Evolutionary conservation across 2,329 filamentous ascomycete genomes (phyloP), one percentile per base, ranked within the genome.

Genomic region (Alternaria alternata): DNA sequence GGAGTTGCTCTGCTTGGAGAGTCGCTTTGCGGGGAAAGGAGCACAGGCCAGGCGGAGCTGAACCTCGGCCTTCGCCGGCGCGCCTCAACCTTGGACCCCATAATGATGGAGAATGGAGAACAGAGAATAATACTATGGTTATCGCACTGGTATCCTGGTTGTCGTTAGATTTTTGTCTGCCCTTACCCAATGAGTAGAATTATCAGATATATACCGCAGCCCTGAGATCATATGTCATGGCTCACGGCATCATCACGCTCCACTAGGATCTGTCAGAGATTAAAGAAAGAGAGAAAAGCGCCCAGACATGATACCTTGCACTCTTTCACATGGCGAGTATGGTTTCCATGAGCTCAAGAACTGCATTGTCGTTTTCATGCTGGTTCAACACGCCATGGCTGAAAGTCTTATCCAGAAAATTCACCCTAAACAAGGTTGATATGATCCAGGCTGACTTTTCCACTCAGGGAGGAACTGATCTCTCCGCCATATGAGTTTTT

Each of bases 21-120:
- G 57, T 24, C 56, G 57, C 48, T 60, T 63, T 64, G 63, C 63
- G 65, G 65, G 65, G 63, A 67, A 66, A 24, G 22, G 43, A 41
- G 65, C 65, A 62, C 65, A 54, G 65, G 42, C 61, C 57, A 56
- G 2, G 56, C 51, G 56, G 57, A 47, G 53, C 28, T 42, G 16
- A 42, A 60, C 52, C 57, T 59, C 51, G 52, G 57, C 30, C 44
- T 51, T 26, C 28, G 11, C 28, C 28, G 2, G 32, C 16, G 30
- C 18, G 30, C 7, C 46, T 48, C 18, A 0, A n/a, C 7, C 30
- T 3, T 26, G 24, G 2, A 26, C 24, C 24, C 24, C 24, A 26
- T 26, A 7, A 24, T 24, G 24, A 26, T 26, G 6, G 24, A 26
- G 0, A 26, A 26, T 1, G 24, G 24, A 26, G 2, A 26, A 26